Evolutionary conservation across 2,329 filamentous ascomycete species (phyloP), one percentile per base, ranked within the genome.

Genomic region (Colletotrichum horii): DNA sequence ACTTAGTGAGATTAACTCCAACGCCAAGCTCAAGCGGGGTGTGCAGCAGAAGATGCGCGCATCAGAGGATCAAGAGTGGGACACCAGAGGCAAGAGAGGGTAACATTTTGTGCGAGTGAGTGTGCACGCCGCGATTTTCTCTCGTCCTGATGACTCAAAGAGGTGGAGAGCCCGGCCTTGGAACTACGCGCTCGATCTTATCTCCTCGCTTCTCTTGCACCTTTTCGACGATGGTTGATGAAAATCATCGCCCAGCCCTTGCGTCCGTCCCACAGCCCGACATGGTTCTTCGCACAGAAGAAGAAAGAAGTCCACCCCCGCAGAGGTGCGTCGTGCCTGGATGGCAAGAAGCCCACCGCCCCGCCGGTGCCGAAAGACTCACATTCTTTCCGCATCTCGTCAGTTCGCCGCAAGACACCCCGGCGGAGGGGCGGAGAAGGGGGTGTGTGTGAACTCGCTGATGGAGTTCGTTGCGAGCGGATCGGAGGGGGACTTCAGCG

Each of bases 1-100:
- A 74, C 71, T 70, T 60, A 36, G 19, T 71, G 36, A 66, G 61
- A 61, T 71, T 32, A 66, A 61, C 36, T 66, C 30, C 52, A 66
- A 38, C 32, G 72, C 72, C 36, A 71, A 71, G 72, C 68, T 28
- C 12, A 6, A 52, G 43, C 43, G 43, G 43, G 43, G 43, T 52
- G 43, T 52, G 43, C 43, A 52, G 43, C n/a, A 52, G 6, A 22
- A 52, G 43, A 52, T 52, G 43, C 43, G 43, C 30, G 28, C 34
- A 48, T 52, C 8, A 48, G 60, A 38, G 26, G 34, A 34, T 26
- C 36, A 60, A 24, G n/a, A 16, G 38, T 6, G 38, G 32, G 55
- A 56, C 36, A 22, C 22, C 32, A 43, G 34, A 38, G 30, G 48
- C 36, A 22, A 19, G 24, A 43, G 34, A 38, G 30, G 48, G 34